A percentile compares a stretch with the other conserved stretches of the same genome.
These are phyloP conservation scores for Hanseniaspora thailandica DNA, from an alignment of 805 yeast species.

Conservation along the genomic window DNA sequence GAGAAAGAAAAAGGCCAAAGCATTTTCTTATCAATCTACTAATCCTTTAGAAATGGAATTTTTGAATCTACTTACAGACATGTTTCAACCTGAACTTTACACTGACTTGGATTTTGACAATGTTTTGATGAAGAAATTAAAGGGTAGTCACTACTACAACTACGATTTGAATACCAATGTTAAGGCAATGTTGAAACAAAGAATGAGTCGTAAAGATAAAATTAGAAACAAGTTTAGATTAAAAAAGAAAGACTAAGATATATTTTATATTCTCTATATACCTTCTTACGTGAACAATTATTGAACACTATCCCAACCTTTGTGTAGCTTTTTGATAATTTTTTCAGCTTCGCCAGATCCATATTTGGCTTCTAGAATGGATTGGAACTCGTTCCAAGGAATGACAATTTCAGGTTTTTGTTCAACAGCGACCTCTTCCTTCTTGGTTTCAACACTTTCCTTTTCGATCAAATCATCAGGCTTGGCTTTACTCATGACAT, in stretches of 20 bases:
- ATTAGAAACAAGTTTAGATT: slow-evolving; percentile 1
- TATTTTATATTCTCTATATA: slow-evolving; percentile 17
- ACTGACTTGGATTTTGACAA: slow-evolving; percentile 2
- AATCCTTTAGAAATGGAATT: slow-evolving; percentile 13
- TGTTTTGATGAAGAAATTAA: slow-evolving; percentile 4
- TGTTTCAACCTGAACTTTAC: slow-evolving; percentile 4
- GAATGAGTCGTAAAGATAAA: not conserved
- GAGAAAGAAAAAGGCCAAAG: not conserved
- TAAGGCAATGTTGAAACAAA: not conserved
- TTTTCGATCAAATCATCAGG: slow-evolving; percentile 6
- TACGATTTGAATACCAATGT: not conserved
- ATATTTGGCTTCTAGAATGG: slow-evolving; percentile 28
- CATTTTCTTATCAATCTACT: not conserved
- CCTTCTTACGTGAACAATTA: not conserved
- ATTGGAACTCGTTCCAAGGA: slow-evolving; percentile 39
- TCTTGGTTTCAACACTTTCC: slow-evolving; percentile 3
- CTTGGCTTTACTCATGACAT: slow-evolving; percentile 32
- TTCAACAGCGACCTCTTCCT: slow-evolving; percentile 9
- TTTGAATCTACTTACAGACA: slow-evolving; percentile 1
- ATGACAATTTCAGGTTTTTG: slow-evolving; percentile 16
- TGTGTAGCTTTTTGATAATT: slow-evolving; percentile 28
- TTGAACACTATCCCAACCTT: slow-evolving; percentile 29
- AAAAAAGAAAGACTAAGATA: slow-evolving; percentile 1
- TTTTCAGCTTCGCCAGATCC: slow-evolving; percentile 26
- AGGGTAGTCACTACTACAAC: not conserved